Evolutionary conservation across 2,329 filamentous ascomycete species (phyloP).

Genomic region (Colletotrichum chlorophyti): DNA sequence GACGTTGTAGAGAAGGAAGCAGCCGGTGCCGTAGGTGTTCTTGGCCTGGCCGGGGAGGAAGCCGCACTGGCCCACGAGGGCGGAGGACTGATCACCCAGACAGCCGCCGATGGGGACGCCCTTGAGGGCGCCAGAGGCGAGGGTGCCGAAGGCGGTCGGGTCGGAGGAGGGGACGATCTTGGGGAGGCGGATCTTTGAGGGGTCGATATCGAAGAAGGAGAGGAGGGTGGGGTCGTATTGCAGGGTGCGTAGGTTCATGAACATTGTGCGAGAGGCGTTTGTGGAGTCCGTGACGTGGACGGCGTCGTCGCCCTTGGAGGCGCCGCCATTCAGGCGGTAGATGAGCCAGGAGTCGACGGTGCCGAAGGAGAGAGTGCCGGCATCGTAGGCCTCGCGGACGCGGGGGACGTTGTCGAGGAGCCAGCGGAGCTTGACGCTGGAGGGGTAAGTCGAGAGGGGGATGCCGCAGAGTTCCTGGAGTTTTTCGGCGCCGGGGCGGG

Average conservation of each 20-base stretch:
- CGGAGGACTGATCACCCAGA: constrained; percentile 85
- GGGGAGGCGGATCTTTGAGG: constrained; percentile 75
- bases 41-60: constrained; percentile 85
- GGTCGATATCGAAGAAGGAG: constrained; percentile 77
- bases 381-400: constrained; percentile 78
- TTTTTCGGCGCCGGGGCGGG: constrained; percentile 69
- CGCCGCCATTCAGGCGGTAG: constrained; percentile 81
- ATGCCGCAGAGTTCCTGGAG: constrained; percentile 78
- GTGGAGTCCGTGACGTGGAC: constrained; percentile 85
- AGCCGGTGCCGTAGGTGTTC: constrained; percentile 91
- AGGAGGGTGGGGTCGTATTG: constrained; percentile 81
- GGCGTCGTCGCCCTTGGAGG: constrained; percentile 58
- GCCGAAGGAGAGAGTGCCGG: constrained; percentile 79
- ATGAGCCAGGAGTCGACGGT: constrained; percentile 91
- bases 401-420: constrained; percentile 74
- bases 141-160: constrained; percentile 71
- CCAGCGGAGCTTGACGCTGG: constrained; percentile 86
- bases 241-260: constrained; percentile 85
- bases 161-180: constrained; percentile 85
- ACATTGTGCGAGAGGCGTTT: constrained; percentile 92
- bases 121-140: constrained; percentile 70
- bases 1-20: constrained; percentile 89
- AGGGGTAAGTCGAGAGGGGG: constrained; percentile 87
- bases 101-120: constrained; percentile 82
- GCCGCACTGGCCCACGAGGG: constrained; percentile 84